phyloP scores from a whole-genome alignment of 148 eudicot species.

The Rhododendron henanense region DNA sequence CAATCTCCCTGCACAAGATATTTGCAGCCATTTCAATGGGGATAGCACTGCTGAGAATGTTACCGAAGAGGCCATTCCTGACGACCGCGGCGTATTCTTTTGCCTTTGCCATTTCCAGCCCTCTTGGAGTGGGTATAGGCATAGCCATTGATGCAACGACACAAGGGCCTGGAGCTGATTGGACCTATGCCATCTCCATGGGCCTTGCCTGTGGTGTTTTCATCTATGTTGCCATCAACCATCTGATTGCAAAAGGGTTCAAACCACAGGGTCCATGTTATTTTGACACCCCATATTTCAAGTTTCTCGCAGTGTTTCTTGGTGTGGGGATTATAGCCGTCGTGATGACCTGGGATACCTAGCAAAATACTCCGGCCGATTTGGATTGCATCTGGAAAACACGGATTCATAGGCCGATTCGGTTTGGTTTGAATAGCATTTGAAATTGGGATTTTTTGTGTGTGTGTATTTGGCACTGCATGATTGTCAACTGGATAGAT shows the following conservation, averaged over 20 bases:
- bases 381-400: background rate
- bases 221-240: conserved; percentile 72
- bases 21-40: conserved; percentile 84
- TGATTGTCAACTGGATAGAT: background rate
- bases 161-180: conserved; percentile 51
- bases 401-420: no score
- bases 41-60: conserved; percentile 62
- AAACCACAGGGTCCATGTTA: conserved; percentile 39
- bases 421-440: background rate
- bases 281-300: conserved; percentile 59
- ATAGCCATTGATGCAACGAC: conserved; percentile 67
- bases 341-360: conserved; percentile 64
- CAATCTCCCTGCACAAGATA: conserved; percentile 70
- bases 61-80: conserved; percentile 71
- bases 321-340: conserved; percentile 64
- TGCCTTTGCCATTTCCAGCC: conserved; percentile 79
- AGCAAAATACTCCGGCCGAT: background rate
- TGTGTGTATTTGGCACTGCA: background rate
- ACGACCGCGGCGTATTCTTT: conserved; percentile 51
- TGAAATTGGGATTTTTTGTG: background rate
- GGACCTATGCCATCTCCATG: conserved; percentile 74
- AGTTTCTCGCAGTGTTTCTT: conserved; percentile 53
- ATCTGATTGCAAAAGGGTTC: conserved; percentile 72
- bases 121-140: conserved; percentile 70
- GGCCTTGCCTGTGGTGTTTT: conserved; percentile 72